Evolutionary conservation across 768 basidiomycete genomes (phyloP).

Genomic region (Suillus tomentosus): DNA sequence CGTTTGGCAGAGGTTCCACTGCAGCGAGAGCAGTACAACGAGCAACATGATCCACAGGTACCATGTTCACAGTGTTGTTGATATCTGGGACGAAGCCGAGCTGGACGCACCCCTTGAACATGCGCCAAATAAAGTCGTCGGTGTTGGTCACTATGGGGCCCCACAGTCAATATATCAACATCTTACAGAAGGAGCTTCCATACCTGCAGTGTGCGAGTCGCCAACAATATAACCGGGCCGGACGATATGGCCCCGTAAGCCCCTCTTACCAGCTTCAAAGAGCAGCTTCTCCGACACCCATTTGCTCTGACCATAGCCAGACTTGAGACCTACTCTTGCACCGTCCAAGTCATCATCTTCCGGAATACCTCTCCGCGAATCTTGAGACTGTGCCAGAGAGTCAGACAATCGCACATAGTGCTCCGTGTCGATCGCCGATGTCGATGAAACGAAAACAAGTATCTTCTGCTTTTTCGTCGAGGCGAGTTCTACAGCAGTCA

Average conservation of each 20-base stretch:
- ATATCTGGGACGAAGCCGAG: conserved; percentile 97
- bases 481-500: conserved; percentile 82
- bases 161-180: conserved; percentile 9
- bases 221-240: conserved; percentile 97
- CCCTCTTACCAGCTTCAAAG: conserved; percentile 87
- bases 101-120: conserved; percentile 98
- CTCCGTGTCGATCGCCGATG: conserved; percentile 90
- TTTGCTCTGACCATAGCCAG: conserved; percentile 96
- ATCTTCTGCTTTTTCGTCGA: conserved; percentile 72
- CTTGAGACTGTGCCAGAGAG: conserved; percentile 44
- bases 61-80: conserved; percentile 98
- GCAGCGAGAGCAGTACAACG: conserved; percentile 76
- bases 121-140: conserved; percentile 97
- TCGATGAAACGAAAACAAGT: conserved; percentile 92
- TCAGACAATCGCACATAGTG: conserved; percentile 90
- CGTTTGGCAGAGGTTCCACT: conserved; percentile 53
- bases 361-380: conserved; percentile 66
- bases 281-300: conserved; percentile 98
- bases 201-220: conserved; percentile 84
- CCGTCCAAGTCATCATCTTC: conserved; percentile 91
- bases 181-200: conserved; percentile 23
- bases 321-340: conserved; percentile 70
- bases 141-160: conserved; percentile 84
- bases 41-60: conserved; percentile 96
- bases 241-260: conserved; percentile 82